Evolutionary conservation across 768 basidiomycete genomes (phyloP).

Genomic region (Coprinellus aureogranulatus): DNA sequence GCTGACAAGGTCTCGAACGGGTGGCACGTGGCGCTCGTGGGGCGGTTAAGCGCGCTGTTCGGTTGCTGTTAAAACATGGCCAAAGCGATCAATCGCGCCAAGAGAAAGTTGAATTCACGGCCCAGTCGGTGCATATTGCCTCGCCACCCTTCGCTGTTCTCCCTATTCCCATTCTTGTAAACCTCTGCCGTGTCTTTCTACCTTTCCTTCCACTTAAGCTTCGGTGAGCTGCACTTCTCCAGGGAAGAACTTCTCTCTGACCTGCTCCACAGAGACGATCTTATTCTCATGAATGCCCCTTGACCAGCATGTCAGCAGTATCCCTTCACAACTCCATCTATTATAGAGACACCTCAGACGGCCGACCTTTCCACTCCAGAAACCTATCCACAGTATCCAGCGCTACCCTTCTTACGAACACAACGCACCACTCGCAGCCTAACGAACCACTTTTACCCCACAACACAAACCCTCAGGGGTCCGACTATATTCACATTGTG

Average conservation of each 20-base stretch:
- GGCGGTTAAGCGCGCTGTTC: neutral
- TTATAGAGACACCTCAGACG: conserved; percentile 29
- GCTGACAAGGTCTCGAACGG: neutral
- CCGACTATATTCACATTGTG: conserved; percentile 16
- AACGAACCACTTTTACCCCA: conserved; percentile 42
- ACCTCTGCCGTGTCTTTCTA: conserved; percentile 2
- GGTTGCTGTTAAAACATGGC: neutral
- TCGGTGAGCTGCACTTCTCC: neutral
- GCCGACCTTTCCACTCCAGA: conserved; percentile 37
- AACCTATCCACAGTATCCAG: conserved; percentile 37
- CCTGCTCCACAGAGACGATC: neutral
- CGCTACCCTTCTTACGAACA: conserved; percentile 35
- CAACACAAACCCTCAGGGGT: conserved; percentile 29
- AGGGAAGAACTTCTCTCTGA: neutral
- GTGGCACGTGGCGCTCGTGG: neutral
- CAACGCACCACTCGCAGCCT: conserved; percentile 40
- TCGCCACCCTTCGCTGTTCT: neutral
- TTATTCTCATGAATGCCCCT: conserved; percentile 7
- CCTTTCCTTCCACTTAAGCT: neutral
- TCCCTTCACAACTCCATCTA: conserved; percentile 57
- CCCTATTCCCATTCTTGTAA: neutral
- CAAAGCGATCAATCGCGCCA: conserved; percentile 9
- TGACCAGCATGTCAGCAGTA: conserved; percentile 51
- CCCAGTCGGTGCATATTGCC: neutral
- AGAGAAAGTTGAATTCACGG: conserved; percentile 5